Evolutionary conservation across 345 rosid species (phyloP).

Genomic region (Noccaea caerulescens): DNA sequence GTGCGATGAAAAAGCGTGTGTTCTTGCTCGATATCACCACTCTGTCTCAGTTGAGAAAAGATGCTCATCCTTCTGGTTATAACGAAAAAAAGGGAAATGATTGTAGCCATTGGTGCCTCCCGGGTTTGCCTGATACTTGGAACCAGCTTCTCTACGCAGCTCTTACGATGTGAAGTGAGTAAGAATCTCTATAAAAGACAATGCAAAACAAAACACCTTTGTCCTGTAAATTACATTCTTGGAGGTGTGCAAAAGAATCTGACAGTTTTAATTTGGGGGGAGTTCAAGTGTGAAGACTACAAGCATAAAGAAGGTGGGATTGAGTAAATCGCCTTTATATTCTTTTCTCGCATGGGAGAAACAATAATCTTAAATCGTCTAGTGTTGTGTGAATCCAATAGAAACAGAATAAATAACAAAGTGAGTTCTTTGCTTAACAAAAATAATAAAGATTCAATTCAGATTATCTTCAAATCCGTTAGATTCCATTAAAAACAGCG

Average conservation of each 20-base stretch:
- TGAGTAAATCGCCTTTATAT: conserved; percentile 14
- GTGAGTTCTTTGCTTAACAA: no score
- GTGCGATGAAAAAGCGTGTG: conserved; percentile 59
- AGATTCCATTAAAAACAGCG: background rate
- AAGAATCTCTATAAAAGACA: background rate
- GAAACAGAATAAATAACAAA: conserved; percentile 12
- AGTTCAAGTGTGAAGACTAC: conserved; percentile 18
- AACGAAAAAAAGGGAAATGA: conserved; percentile 56
- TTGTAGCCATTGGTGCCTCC: conserved; percentile 99
- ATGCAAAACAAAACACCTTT: conserved; percentile 27
- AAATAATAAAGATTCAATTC: no score
- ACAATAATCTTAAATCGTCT: conserved; percentile 17
- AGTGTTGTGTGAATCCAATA: conserved; percentile 33
- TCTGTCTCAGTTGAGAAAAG: conserved; percentile 86
- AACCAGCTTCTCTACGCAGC: conserved; percentile 93
- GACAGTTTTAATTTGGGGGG: conserved; percentile 14
- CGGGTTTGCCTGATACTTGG: conserved; percentile 97
- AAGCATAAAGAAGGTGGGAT: conserved; percentile 10
- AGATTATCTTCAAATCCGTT: no score
- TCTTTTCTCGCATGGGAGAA: conserved; percentile 27
- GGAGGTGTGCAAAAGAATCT: conserved; percentile 37
- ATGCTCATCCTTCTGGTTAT: conserved; percentile 84
- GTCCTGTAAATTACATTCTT: conserved; percentile 47
- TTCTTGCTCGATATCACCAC: conserved; percentile 84
- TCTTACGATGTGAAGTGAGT: conserved; percentile 53